Evolutionary conservation across 2,329 filamentous ascomycete genomes (phyloP).

Genomic region (Fusarium sp.): DNA sequence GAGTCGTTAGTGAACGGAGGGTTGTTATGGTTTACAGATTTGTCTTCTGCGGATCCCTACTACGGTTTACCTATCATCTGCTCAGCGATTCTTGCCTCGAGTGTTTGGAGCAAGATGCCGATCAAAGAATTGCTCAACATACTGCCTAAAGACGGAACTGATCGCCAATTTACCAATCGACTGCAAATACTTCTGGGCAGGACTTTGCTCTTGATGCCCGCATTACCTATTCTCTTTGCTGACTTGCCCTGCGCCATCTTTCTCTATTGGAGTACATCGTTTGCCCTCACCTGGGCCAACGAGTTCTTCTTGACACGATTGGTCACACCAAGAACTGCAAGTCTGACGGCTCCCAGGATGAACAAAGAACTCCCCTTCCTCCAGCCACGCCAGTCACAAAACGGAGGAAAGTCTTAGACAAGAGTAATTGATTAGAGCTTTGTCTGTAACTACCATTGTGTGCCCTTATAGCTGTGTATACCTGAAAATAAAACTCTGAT

Average conservation of each 20-base stretch:
- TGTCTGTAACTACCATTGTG: slow-evolving; percentile 40
- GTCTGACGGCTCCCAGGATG: slow-evolving; percentile 28
- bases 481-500: slow-evolving; percentile 42
- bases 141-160: slow-evolving; percentile 19
- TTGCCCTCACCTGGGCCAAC: slow-evolving; percentile 52
- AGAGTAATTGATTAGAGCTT: slow-evolving; percentile 30
- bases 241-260: slow-evolving; percentile 57
- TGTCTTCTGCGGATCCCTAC: slow-evolving; percentile 64
- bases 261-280: slow-evolving; percentile 56
- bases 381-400: slow-evolving; percentile 10
- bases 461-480: slow-evolving; percentile 40
- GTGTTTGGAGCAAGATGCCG: slow-evolving; percentile 48
- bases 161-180: slow-evolving; percentile 34
- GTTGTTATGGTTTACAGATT: slow-evolving; percentile 67
- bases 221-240: slow-evolving; percentile 51
- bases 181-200: slow-evolving; percentile 48
- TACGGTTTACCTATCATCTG: slow-evolving; percentile 59
- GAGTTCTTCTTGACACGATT: slow-evolving; percentile 46
- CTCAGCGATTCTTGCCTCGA: slow-evolving; percentile 47
- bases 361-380: slow-evolving; percentile 41
- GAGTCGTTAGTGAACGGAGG: slow-evolving; percentile 62
- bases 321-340: slow-evolving; percentile 32
- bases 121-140: slow-evolving; percentile 46
- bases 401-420: not conserved
- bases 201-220: slow-evolving; percentile 49